Conservation (phyloP, 78 protist genomes). For the Dictyostelium citrinum region DNA sequence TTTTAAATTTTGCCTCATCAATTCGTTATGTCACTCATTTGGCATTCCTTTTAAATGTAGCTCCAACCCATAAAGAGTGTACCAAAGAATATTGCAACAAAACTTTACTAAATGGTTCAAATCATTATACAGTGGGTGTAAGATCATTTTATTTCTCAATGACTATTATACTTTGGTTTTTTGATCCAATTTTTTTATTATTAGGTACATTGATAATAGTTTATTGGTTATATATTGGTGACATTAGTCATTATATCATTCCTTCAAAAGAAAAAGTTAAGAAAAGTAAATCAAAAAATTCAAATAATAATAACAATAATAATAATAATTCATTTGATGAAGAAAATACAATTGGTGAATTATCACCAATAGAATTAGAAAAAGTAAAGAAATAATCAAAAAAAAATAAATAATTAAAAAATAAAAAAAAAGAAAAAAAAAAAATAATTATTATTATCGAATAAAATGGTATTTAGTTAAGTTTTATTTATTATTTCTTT, state of each 20-base stretch:
- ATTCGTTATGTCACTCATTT: constrained; percentile 47
- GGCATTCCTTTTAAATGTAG: constrained; percentile 33
- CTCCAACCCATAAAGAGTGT: constrained; percentile 25
- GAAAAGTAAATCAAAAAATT: not conserved
- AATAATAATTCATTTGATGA: not conserved
- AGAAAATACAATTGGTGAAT: not conserved
- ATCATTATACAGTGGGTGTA: constrained; percentile 61
- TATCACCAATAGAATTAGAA: not conserved
- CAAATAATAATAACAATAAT: not conserved
- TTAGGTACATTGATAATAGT: not conserved
- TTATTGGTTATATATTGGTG: constrained; percentile 51
- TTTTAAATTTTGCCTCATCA: constrained; percentile 38
- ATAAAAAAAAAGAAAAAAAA: no score
- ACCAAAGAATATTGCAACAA: constrained; percentile 17
- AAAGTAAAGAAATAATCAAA: not conserved
- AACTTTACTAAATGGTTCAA: not conserved
- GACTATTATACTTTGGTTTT: constrained; percentile 44
- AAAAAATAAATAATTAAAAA: not conserved
- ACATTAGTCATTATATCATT: constrained; percentile 22
- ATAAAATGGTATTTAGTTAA: not conserved
- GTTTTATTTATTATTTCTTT: no score
- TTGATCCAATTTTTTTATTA: constrained; percentile 56
- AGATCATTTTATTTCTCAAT: constrained; percentile 56
- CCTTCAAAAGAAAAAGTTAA: constrained; percentile 24
- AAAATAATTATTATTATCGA: not conserved